phyloP scores from a whole-genome alignment of 2,329 filamentous ascomycete species.

The Pestalotiopsis sp. region DNA sequence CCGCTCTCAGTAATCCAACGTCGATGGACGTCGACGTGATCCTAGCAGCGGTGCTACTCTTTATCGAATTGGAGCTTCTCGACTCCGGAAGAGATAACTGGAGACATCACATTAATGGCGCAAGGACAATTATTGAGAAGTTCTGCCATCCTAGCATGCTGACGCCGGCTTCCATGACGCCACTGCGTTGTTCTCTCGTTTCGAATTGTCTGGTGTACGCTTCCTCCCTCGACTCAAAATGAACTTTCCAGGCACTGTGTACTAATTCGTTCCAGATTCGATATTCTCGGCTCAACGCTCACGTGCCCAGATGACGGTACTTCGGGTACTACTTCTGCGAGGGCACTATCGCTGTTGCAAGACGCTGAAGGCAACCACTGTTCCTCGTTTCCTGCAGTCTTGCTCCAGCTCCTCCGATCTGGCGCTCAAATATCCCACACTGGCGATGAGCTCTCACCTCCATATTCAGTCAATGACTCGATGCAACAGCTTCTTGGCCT shows the following conservation, averaged over 20 bases:
- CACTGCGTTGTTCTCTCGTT: neutral
- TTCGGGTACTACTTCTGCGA: neutral
- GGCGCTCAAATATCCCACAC: neutral
- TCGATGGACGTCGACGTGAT: neutral
- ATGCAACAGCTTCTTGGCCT: neutral
- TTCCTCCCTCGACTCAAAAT: neutral
- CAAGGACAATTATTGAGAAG: neutral
- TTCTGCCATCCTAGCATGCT: neutral
- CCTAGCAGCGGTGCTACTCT: neutral
- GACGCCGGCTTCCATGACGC: neutral
- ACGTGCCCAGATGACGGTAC: neutral
- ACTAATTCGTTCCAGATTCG: neutral
- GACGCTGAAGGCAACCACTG: neutral
- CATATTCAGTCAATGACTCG: neutral
- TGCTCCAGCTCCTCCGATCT: neutral
- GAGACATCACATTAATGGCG: neutral
- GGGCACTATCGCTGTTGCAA: neutral
- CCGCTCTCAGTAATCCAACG: neutral
- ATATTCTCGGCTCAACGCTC: neutral
- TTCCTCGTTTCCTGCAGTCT: neutral
- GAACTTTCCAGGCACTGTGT: neutral
- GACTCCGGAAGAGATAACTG: neutral
- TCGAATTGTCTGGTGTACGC: neutral
- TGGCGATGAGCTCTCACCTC: neutral
- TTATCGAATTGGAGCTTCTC: neutral